Percentiles rank a stretch among this genome's conserved stretches.
Evolutionary conservation across 2,329 filamentous ascomycete genomes (phyloP).

Genomic region (Monascus ruber): DNA sequence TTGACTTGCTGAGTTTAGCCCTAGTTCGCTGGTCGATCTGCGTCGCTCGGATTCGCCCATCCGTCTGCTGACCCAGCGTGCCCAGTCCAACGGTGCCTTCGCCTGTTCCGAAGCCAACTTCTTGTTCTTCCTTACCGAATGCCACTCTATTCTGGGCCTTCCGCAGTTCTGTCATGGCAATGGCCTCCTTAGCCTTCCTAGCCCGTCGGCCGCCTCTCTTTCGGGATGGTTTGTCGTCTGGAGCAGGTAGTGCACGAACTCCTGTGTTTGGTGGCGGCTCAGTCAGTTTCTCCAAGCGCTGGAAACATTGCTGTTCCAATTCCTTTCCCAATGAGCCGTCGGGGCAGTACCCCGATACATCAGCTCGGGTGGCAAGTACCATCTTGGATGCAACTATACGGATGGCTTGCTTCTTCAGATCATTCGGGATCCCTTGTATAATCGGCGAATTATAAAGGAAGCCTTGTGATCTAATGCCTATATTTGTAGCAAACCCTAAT

Average conservation of each 20-base stretch:
- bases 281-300: conserved; percentile 82
- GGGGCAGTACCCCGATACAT: conserved; percentile 68
- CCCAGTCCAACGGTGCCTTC: conserved; percentile 80
- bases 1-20: conserved; percentile 88
- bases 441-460: conserved; percentile 89
- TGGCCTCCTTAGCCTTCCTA: conserved; percentile 89
- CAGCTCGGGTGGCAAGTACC: conserved; percentile 82
- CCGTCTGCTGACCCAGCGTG: conserved; percentile 84
- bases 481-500: conserved; percentile 81
- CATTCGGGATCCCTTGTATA: conserved; percentile 70
- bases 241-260: conserved; percentile 72
- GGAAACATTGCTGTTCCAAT: conserved; percentile 69
- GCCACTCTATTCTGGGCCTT: conserved; percentile 95
- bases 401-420: conserved; percentile 87
- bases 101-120: conserved; percentile 80
- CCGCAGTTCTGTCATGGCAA: conserved; percentile 89
- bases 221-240: conserved; percentile 86
- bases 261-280: conserved; percentile 87
- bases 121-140: conserved; percentile 90
- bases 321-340: conserved; percentile 76
- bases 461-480: conserved; percentile 80
- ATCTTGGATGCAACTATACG: conserved; percentile 89
- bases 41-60: conserved; percentile 75
- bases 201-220: conserved; percentile 87
- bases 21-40: conserved; percentile 90